Conservation (phyloP, 2,329 filamentous ascomycete genomes). For the Venturia pyrina region DNA sequence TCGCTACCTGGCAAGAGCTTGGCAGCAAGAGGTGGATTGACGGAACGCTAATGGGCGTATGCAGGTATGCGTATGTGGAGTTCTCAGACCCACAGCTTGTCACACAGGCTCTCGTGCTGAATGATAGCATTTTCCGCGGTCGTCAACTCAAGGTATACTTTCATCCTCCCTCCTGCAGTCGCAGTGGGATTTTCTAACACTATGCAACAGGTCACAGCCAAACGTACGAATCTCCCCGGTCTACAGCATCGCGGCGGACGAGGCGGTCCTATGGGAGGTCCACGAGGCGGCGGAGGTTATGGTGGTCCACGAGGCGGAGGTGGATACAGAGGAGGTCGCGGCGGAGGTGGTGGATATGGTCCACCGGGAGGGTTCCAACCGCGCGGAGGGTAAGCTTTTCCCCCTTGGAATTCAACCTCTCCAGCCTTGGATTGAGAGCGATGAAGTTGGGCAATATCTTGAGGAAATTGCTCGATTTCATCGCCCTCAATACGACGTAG, state of each 20-base stretch:
- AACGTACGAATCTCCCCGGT: conserved; percentile 92
- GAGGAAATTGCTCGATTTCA: not conserved
- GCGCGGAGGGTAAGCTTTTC: conserved; percentile 26
- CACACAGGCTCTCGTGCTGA: conserved; percentile 84
- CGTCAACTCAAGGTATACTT: conserved; percentile 79
- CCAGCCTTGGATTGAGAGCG: not conserved
- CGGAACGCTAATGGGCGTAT: conserved; percentile 37
- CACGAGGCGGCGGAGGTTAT: conserved; percentile 17
- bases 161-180: not conserved
- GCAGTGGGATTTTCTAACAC: not conserved
- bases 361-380: conserved; percentile 21
- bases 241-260: conserved; percentile 68
- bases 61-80: conserved; percentile 96
- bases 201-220: conserved; percentile 59
- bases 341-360: conserved; percentile 44
- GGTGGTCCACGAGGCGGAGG: conserved; percentile 38
- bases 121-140: conserved; percentile 92
- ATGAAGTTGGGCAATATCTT: not conserved
- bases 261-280: conserved; percentile 38
- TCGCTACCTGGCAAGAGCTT: conserved; percentile 49
- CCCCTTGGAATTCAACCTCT: not conserved
- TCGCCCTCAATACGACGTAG: not conserved
- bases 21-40: conserved; percentile 37
- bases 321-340: conserved; percentile 39
- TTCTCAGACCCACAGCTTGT: conserved; percentile 92